Evolutionary conservation across 805 yeast genomes (phyloP), one percentile per base, ranked within the genome.

Genomic region (Metschnikowia sp.): DNA sequence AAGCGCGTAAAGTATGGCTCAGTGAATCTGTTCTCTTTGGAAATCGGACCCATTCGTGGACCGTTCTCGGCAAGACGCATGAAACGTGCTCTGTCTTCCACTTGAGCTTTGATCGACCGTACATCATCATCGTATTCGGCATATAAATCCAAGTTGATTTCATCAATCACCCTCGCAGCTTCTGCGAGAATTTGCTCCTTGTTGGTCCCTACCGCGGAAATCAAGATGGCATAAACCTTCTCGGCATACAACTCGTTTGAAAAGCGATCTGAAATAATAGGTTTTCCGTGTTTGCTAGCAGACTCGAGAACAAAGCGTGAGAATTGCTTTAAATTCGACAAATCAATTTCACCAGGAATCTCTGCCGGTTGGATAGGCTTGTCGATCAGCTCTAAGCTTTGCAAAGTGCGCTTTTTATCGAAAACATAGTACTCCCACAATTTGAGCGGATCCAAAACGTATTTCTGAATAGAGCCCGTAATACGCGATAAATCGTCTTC

Each of bases 351-450:
- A 4, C 47, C 33, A 0, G 86, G 82, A 10, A 83, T 68, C 1
- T 72, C 64, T 10, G 79, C 66, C 3, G 69, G 66, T 12, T 45
- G 32, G 7, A 62, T 46, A 8, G 47, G 35, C 10, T 60, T 49
- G 76, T 80, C 80, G 18, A 55, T 49, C 0, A 59, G 45, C 49
- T 69, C 64, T 10, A 84, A 54, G 5, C 67, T 65, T 0, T 59
- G 57, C 12, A 82, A 56, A 10, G 76, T 72, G 3, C 56, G 57
- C 6, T 59, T 53, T 36, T 81, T 83, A 61, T 89, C 77, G 32
- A 90, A 72, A 5, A 84, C 91, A 62, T 91, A 94, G 64, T 68
- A 92, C 65, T 92, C 90, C 99, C 99, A 92, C 45, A 92, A 72
- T 51, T 82, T 78, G 45, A 88, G 66, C 4, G 76, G 71, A 26